Conservation (phyloP, 139 green algal species). For the Pleodorina starrii region DNA sequence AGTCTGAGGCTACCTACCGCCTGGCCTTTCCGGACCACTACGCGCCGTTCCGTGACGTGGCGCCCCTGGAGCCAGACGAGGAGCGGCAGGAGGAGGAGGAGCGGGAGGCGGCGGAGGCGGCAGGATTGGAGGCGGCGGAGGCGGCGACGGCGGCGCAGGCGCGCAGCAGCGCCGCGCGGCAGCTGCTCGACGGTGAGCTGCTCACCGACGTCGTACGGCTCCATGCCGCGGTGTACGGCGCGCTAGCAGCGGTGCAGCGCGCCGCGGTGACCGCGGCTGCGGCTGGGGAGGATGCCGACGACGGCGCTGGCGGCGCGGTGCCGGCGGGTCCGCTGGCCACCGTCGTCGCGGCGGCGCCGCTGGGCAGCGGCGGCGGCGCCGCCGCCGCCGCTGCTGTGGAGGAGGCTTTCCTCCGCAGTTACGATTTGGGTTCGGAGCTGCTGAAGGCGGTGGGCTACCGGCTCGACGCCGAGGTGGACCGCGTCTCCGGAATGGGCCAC, state of each 20-base stretch:
- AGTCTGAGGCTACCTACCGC: constrained; percentile 80
- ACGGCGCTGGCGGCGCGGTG: too few relatives aligned
- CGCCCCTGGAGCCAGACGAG: constrained; percentile 57
- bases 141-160: constrained; percentile 54
- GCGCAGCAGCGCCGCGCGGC: constrained; percentile 57
- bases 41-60: constrained; percentile 82
- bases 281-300: background rate
- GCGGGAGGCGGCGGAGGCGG: constrained; percentile 1
- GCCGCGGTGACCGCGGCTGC: too few relatives aligned
- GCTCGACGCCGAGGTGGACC: constrained; percentile 67
- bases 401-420: constrained; percentile 18
- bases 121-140: background rate
- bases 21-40: constrained; percentile 78
- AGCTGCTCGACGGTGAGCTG: constrained; percentile 77
- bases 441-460: constrained; percentile 12
- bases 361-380: constrained; percentile 36
- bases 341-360: constrained; percentile 39
- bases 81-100: constrained; percentile 19
- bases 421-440: constrained; percentile 46
- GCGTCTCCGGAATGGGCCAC: constrained; percentile 61
- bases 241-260: constrained; percentile 29
- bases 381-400: constrained; percentile 35
- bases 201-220: constrained; percentile 75
- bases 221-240: constrained; percentile 64
- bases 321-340: background rate